Evolutionary conservation across 257 asterid genomes (phyloP), one percentile per base, ranked within the genome.

Genomic region (Perilla frutescens): DNA sequence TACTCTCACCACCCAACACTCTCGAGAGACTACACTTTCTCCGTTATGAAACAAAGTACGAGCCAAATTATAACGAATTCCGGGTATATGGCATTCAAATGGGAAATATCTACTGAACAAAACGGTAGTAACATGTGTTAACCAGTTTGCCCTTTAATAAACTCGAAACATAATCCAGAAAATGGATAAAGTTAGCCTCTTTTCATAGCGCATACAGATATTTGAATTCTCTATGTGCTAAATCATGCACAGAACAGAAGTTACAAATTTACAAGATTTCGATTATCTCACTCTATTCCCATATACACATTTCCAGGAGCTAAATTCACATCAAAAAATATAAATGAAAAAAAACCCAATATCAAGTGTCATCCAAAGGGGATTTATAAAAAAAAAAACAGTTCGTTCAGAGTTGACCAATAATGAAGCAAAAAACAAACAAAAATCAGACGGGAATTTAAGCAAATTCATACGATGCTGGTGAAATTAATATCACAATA

Each of bases 381-480:
- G 7, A 62, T 13, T 2, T 14, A n/a, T 2, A 58, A 7, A 43
- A 54, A 50, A 67, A 47, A 63, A 39, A 34, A 10, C 57, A 14
- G 15, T 31, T 55, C 37, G 36, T 56, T 70, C 51, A 62, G 26
- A 67, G 71, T 63, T 75, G 79, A 68, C 78, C 76, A 39, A 31
- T 62, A 65, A 5, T 20, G 37, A 55, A 58, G 68, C 66, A 67
- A 68, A 72, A 72, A 67, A 58, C 26, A 20, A 79, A 44, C 80
- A 40, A 48, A 1, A 75, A 44, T 43, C 7, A 56, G 43, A 34
- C 29, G 44, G 44, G 11, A 63, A 20, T 53, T 31, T 20, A 48
- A 15, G 66, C 80, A 62, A 76, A 74, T 58, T 70, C 81, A 48
- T 9, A 44, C 63, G 76, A 81, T 66, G 85, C 77, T 3, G 63